Conservation (phyloP, 2,329 filamentous ascomycete species). For the Trichoderma aggressivum region DNA sequence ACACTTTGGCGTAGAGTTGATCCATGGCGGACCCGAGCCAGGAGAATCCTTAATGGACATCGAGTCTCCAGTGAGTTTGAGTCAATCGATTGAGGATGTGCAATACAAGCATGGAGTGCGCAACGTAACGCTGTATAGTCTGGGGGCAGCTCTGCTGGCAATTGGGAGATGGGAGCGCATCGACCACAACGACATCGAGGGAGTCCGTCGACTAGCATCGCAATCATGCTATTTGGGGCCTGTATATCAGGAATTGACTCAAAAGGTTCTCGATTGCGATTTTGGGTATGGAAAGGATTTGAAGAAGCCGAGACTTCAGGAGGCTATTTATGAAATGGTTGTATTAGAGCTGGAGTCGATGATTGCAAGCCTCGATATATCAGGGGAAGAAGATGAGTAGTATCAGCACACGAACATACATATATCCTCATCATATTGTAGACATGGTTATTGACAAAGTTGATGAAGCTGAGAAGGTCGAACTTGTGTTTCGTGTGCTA, state of each 20-base stretch:
- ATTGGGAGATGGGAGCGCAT: not conserved
- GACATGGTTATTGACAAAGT: not conserved
- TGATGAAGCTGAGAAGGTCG: no score
- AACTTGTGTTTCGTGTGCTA: no score
- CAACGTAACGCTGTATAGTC: not conserved
- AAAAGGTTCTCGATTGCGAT: not conserved
- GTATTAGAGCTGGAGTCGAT: not conserved
- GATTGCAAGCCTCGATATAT: conserved; percentile 1
- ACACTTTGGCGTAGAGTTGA: not conserved
- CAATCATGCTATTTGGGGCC: not conserved
- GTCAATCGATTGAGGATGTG: not conserved
- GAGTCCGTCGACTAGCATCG: conserved; percentile 1
- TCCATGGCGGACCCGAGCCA: not conserved
- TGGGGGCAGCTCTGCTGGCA: not conserved
- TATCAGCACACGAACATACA: not conserved
- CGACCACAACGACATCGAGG: not conserved
- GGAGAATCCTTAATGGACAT: not conserved
- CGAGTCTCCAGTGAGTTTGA: not conserved
- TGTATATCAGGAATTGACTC: not conserved
- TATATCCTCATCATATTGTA: not conserved
- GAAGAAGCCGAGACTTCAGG: conserved; percentile 3
- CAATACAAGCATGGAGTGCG: not conserved
- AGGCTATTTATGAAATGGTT: not conserved
- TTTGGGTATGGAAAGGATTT: conserved; percentile 1
- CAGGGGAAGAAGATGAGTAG: not conserved